Evolutionary conservation across 208 protist genomes (phyloP), one percentile per base, ranked within the genome.

Genomic region (Crithidia brevicula): DNA sequence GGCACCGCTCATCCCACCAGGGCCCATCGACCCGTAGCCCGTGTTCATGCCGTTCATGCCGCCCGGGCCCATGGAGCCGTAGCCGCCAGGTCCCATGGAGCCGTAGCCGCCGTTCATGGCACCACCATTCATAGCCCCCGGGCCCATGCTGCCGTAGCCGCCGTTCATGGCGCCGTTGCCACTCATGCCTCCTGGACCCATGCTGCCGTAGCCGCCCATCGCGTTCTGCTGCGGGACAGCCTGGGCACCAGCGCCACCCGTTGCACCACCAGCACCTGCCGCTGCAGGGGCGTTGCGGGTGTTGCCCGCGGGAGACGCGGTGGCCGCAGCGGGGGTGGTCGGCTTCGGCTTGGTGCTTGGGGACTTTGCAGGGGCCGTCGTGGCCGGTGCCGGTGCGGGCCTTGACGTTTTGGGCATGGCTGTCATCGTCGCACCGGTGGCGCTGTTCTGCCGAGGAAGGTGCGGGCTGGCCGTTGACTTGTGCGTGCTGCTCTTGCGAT

Each of bases 151-250:
- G 6, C 52, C 38, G 25, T 51, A 74, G 13, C 50, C 20, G 9
- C 63, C 23, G 3, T 58, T 42, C 58, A 74, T 70, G 40, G n/a
- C 52, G 63, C 30, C 64, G 28, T 62, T 68, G 36, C n/a, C n/a
- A n/a, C 36, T 40, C 36, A 40, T 40, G 27, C 51, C 59, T n/a
- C 47, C 27, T 25, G 50, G 22, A 4, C 52, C 52, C 52, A 61
- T 69, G 40, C 36, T 59, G 52, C 62, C 50, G 33, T 47, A 62
- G 49, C 53, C 47, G 13, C 45, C 68, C 43, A 62, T 49, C 30
- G 28, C 22, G 52, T 61, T 56, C 51, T 16, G 52, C 46, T 54
- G 59, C 0, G 30, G 46, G 23, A 2, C 45, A 10, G 43, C 60
- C 4, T n/a, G 18, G 1, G 28, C 27, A 22, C 34, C 9, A 18